Evolutionary conservation across 148 eudicot genomes (phyloP).

Genomic region (Vaccinium darrowii): DNA sequence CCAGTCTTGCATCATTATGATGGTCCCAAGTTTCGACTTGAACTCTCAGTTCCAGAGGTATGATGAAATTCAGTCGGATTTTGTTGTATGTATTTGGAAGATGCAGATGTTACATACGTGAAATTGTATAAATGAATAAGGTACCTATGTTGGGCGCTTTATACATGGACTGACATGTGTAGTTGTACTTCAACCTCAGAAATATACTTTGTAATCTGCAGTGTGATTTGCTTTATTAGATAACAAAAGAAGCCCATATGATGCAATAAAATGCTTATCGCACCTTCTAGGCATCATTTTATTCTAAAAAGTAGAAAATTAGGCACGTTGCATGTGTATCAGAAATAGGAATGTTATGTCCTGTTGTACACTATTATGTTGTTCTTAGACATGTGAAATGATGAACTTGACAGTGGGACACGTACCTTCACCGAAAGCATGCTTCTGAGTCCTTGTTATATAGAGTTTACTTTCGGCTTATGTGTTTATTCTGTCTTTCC

Average conservation of each 20-base stretch:
- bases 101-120: not conserved
- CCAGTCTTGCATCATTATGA: slow-evolving; percentile 99
- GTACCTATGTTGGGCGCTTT: not conserved
- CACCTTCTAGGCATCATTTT: not conserved
- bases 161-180: not conserved
- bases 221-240: too few relatives aligned
- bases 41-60: slow-evolving; percentile 97
- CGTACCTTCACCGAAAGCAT: not conserved
- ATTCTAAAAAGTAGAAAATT: not conserved
- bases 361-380: not conserved
- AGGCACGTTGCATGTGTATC: too few relatives aligned
- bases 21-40: slow-evolving; percentile 98
- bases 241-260: not conserved
- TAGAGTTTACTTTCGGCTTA: not conserved
- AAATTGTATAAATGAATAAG: not conserved
- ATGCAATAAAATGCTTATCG: not conserved
- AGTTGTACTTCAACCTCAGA: not conserved
- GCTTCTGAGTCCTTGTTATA: not conserved
- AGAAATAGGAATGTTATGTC: not conserved
- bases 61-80: not conserved
- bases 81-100: not conserved
- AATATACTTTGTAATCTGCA: not conserved
- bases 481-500: not conserved
- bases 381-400: not conserved
- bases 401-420: not conserved